Evolutionary conservation across 257 asterid species (phyloP).

Genomic region (Scutellaria galericulata): DNA sequence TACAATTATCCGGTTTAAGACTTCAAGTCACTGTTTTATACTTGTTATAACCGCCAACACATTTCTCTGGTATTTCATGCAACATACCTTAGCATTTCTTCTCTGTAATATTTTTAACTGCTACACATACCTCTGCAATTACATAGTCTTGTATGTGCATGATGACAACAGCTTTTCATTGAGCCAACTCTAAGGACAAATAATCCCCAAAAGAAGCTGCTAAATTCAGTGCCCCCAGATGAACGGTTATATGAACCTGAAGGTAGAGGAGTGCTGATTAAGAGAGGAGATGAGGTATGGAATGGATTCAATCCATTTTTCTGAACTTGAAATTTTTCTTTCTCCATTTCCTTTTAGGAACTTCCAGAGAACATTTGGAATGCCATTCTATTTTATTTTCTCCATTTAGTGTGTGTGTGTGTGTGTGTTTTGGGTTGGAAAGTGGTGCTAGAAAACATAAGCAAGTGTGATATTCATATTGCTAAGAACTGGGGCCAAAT

Average conservation of each 20-base stretch:
- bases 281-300: slow-evolving; percentile 94
- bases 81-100: slow-evolving; percentile 3
- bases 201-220: slow-evolving; percentile 66
- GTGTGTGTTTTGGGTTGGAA: neutral
- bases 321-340: neutral
- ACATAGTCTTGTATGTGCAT: neutral
- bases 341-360: slow-evolving; percentile 10
- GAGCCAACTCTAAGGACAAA: slow-evolving; percentile 83
- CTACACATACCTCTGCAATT: neutral
- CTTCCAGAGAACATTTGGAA: neutral
- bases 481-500: neutral
- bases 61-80: slow-evolving; percentile 3
- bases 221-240: slow-evolving; percentile 69
- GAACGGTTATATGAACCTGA: slow-evolving; percentile 65
- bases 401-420: neutral
- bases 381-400: slow-evolving; percentile 1
- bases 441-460: neutral
- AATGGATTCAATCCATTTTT: slow-evolving; percentile 6
- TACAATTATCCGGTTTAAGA: neutral
- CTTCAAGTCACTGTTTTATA: neutral
- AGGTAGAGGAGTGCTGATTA: slow-evolving; percentile 66
- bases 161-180: slow-evolving; percentile 73
- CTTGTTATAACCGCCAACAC: slow-evolving; percentile 5
- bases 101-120: too few relatives aligned
- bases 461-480: neutral